phyloP scores from a whole-genome alignment of 2,329 filamentous ascomycete species.

The Xenosphaeropsis pyriputrescens region DNA sequence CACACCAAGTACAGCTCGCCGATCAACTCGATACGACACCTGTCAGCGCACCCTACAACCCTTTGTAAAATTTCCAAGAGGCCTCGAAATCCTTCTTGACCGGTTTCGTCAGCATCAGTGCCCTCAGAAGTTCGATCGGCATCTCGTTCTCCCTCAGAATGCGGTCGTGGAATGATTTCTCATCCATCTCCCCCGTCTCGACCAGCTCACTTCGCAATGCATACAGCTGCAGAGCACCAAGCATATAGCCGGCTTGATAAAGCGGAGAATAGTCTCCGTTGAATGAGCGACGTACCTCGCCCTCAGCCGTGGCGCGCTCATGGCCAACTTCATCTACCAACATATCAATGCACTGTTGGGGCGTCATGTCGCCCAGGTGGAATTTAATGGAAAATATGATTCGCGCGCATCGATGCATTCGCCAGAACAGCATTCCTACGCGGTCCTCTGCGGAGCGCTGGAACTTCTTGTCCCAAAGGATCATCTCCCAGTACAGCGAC shows the following conservation, averaged over 20 bases:
- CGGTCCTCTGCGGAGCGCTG: constrained; percentile 32
- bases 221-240: constrained; percentile 41
- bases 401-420: constrained; percentile 44
- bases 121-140: constrained; percentile 37
- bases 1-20: too few relatives aligned
- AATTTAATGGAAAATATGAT: constrained; percentile 44
- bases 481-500: constrained; percentile 47
- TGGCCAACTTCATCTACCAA: constrained; percentile 41
- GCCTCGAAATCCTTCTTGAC: constrained; percentile 28
- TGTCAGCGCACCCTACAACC: not conserved
- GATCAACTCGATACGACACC: too few relatives aligned
- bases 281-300: constrained; percentile 41
- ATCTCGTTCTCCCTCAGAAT: constrained; percentile 35
- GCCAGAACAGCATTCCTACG: constrained; percentile 45
- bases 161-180: constrained; percentile 40
- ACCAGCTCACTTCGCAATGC: constrained; percentile 33
- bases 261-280: constrained; percentile 39
- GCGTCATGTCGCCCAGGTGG: constrained; percentile 36
- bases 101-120: constrained; percentile 26
- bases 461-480: constrained; percentile 40
- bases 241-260: constrained; percentile 45
- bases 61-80: constrained; percentile 32
- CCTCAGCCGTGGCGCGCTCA: constrained; percentile 42
- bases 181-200: constrained; percentile 20
- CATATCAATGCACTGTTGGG: constrained; percentile 39